Percentiles rank a stretch among this genome's conserved stretches.
Evolutionary conservation across 1,284 basidiomycete genomes (phyloP).

Genomic region (Kalmanozyma brasiliensis): DNA sequence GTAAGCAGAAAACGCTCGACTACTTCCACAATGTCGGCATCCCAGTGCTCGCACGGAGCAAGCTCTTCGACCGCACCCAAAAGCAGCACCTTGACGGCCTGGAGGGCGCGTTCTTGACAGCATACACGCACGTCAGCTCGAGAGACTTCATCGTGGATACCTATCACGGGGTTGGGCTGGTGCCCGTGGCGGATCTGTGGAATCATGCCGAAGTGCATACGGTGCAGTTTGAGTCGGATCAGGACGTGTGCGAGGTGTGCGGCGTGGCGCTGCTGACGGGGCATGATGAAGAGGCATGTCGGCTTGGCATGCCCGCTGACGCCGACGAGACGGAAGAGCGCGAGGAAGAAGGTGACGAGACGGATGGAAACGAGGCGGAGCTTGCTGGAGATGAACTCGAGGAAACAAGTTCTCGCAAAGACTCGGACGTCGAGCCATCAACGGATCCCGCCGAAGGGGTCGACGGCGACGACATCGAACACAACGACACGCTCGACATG

Average conservation of each 20-base stretch:
- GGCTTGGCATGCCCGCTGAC: background rate
- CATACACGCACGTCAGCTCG: conserved; percentile 55
- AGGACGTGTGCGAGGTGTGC: conserved; percentile 58
- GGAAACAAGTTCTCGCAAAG: background rate
- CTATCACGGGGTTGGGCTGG: conserved; percentile 55
- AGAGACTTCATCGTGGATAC: conserved; percentile 62
- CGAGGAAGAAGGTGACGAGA: background rate
- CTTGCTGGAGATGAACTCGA: background rate
- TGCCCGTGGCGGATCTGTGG: conserved; percentile 62
- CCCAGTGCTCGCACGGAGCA: conserved; percentile 15
- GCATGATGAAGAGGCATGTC: conserved; percentile 22
- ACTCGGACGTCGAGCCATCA: background rate
- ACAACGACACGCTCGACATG: conserved; percentile 55
- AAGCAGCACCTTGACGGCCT: conserved; percentile 22
- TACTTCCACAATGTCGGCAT: conserved; percentile 30
- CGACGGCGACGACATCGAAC: conserved; percentile 5
- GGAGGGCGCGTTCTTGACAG: conserved; percentile 28
- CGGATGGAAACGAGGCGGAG: conserved; percentile 1
- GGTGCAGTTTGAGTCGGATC: conserved; percentile 62
- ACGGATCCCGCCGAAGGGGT: background rate
- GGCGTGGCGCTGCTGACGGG: conserved; percentile 41
- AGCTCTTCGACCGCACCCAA: conserved; percentile 11
- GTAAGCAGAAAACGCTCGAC: conserved; percentile 25
- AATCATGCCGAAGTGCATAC: conserved; percentile 55
- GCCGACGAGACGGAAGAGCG: conserved; percentile 18